Percentiles rank a stretch among this genome's conserved stretches.
phyloP scores from a whole-genome alignment of 495 filamentous ascomycete species.

The Platismatia glauca region DNA sequence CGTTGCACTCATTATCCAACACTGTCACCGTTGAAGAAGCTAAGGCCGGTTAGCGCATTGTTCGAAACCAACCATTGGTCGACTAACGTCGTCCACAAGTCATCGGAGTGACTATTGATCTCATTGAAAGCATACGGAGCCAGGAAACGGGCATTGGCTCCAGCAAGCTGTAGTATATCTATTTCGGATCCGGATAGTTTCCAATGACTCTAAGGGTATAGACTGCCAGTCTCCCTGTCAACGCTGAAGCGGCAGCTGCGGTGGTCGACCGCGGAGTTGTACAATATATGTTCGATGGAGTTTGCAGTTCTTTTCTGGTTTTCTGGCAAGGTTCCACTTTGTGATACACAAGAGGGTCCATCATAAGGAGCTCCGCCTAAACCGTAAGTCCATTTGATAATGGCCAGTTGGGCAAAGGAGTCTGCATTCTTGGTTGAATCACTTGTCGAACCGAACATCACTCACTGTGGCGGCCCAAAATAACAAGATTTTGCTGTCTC shows the following conservation, averaged over 20 bases:
- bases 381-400: slow-evolving; percentile 15
- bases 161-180: too few species aligned
- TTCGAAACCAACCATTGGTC: not conserved
- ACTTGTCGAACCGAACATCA: too few species aligned
- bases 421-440: slow-evolving; percentile 8
- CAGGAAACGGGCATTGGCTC: too few species aligned
- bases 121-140: too few species aligned
- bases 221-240: too few species aligned
- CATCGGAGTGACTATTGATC: not conserved
- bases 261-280: too few species aligned
- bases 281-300: not conserved
- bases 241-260: too few species aligned
- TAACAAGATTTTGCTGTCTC: too few species aligned
- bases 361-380: slow-evolving; percentile 9
- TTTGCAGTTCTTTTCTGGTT: not conserved
- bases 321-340: not conserved
- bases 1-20: too few species aligned
- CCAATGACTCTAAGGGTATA: too few species aligned
- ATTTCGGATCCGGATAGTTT: not conserved
- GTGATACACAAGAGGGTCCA: slow-evolving; percentile 3
- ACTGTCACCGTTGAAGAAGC: not conserved
- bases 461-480: too few species aligned
- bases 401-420: slow-evolving; percentile 15
- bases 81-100: not conserved
- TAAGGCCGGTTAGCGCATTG: not conserved